Base-by-base conservation (phyloP, 768 basidiomycete species). In the Russula ochroleuca region DNA sequence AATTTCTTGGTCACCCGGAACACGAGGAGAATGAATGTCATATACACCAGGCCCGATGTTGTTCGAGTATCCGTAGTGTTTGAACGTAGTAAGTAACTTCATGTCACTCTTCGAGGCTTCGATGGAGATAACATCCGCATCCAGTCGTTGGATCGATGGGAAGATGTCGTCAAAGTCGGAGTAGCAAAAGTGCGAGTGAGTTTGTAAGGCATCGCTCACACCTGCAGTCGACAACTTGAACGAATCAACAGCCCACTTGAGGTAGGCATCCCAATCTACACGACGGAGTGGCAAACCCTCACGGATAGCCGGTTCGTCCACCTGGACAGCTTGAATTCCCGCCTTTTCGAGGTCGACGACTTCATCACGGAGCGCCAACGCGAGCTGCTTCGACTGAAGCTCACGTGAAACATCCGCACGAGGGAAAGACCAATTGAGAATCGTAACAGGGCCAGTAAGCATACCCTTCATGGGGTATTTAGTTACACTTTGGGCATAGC, bases 361-460 rank as follows among this genome's bases (percentile, higher is more conserved):
- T 77, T 99, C 97, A 73, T 98, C 97, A 69, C 97, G 94, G 73
- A 99, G 92, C 61, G 97, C 89, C 68, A 99, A 85, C 61, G 97
- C 97, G 69, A 99, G 86, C 77, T 99, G 97, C 82, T 95, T 94
- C 75, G 94, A 94, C 80, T 99, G 97, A 68, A 95, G 77, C 79
- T 98, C 96, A 74, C 92, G 92, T 59, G 90, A 85, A 69, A 98
- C 90, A 74, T 99, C 97, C 69, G 93, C 93, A 76, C 97, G 96
- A 73, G 97, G 97, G 95, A 99, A 99, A 38, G 97, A 98, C 97
- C 97, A 99, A 84, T 98, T 98, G 78, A 98, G 86, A 78, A 99
- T 97, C 66, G 94, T 94, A 75, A 98, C 95, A 21, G 94, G 95
- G 67, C 96, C 96, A 61, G 96, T 95, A 61, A 98, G 83, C 97